Base-by-base conservation (phyloP, 768 basidiomycete genomes). In the Tylopilus cervinicoccineus region DNA sequence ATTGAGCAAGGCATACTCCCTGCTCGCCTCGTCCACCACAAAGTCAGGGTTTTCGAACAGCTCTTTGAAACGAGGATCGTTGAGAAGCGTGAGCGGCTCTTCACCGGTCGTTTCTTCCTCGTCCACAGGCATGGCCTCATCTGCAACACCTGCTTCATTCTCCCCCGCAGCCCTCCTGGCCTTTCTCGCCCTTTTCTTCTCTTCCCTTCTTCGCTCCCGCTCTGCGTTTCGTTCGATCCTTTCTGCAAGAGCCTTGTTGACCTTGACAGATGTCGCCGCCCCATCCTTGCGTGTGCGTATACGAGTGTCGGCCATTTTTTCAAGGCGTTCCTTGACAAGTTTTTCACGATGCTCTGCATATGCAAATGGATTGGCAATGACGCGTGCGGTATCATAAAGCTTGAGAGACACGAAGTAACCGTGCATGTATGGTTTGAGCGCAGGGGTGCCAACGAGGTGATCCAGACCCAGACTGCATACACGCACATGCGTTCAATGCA, bases 341-440 rank as follows among this genome's bases (percentile, higher is more conserved):
- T 84, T 86, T 67, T 95, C 93, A 54, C 93, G 86, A 67, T 97
- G 85, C 62, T 99, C 96, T 33, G 84, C 84, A 66, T 98, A 97
- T 10, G 86, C 92, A 64, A 92, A 94, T 2, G 96, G 96, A 72
- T 98, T 97, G 48, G 93, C 86, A 56, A 98, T 93, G 54, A 95
- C 79, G 27, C 94, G 85, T 2, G 96, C 96, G 43, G 94, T 87
- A 58, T 94, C 91, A 72, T 98, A 98, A 6, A 98, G 80, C 60
- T 93, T 91, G 70, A 98, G 83, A 5, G 93, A 90, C 53, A 97
- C 70, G 74, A 99, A 98, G 80, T 94, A 98, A 36, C 96, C 96
- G 68, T 99, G 96, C 95, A 99, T 97, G 71, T 98, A 99, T 5
- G 96, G 96, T 68, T 95, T 95, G 76, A 98, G 88, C 16, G 88